phyloP scores from a whole-genome alignment of 2,329 filamentous ascomycete genomes.

The Colletotrichum limetticola region DNA sequence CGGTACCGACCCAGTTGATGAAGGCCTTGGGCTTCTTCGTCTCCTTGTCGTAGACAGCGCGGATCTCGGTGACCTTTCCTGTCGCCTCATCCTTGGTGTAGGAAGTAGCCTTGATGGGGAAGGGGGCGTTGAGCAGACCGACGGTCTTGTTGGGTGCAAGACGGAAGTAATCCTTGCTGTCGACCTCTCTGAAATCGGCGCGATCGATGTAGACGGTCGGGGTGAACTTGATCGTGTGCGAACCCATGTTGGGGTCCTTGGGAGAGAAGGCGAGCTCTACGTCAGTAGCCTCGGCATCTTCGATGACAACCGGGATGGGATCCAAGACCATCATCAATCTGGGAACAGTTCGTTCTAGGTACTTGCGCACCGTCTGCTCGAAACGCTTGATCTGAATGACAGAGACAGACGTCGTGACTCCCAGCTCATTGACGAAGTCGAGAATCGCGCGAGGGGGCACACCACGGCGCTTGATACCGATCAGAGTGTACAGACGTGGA shows the following conservation, averaged over 20 bases:
- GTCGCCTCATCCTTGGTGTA: conserved; percentile 75
- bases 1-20: conserved; percentile 87
- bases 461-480: conserved; percentile 84
- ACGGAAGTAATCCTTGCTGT: conserved; percentile 82
- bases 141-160: conserved; percentile 82
- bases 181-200: conserved; percentile 80
- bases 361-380: conserved; percentile 84
- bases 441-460: conserved; percentile 90
- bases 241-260: conserved; percentile 77
- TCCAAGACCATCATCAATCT: conserved; percentile 91
- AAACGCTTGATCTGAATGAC: conserved; percentile 86
- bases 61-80: conserved; percentile 74
- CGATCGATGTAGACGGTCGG: conserved; percentile 87
- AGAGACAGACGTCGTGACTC: conserved; percentile 84
- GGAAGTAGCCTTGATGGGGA: conserved; percentile 75
- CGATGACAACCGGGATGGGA: conserved; percentile 83
- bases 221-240: conserved; percentile 72
- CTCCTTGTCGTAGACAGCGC: conserved; percentile 73
- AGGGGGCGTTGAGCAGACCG: conserved; percentile 77
- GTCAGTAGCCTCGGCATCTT: conserved; percentile 76
- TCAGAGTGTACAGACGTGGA: conserved; percentile 87
- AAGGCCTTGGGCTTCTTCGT: conserved; percentile 80
- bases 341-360: conserved; percentile 88
- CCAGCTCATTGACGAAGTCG: conserved; percentile 90
- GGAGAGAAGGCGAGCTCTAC: conserved; percentile 81